Conservation (phyloP, 306 rosid species). For the Cucurbita moschata region DNA sequence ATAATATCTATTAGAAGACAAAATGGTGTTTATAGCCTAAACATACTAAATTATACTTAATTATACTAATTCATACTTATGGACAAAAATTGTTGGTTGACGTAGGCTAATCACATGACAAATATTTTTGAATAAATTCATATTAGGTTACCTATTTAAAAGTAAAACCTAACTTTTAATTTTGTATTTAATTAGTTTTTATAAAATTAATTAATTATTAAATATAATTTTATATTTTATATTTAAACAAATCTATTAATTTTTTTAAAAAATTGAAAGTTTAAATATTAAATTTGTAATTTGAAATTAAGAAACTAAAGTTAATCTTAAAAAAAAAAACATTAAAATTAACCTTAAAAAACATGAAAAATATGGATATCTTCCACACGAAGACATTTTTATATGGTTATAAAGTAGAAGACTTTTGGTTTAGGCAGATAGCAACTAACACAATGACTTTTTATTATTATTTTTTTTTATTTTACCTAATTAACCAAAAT, state of each 20-base stretch:
- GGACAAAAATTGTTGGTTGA: background rate
- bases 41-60: background rate
- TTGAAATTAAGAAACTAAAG: too few species aligned
- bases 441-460: slow-evolving; percentile 11
- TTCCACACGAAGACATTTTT: background rate
- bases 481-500: background rate
- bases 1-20: background rate
- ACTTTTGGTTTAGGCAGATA: slow-evolving; percentile 13
- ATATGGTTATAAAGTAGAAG: background rate
- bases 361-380: background rate
- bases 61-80: background rate
- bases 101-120: background rate
- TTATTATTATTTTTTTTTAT: background rate
- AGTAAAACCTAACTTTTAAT: too few species aligned
- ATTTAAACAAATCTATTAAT: too few species aligned
- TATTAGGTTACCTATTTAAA: background rate
- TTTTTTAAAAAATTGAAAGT: too few species aligned
- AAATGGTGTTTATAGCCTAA: background rate
- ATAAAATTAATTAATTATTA: too few species aligned
- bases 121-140: background rate
- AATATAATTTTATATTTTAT: too few species aligned
- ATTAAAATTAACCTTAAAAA: too few species aligned
- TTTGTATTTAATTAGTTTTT: too few species aligned
- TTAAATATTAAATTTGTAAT: too few species aligned
- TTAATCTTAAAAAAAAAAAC: too few species aligned